Conservation (phyloP, 306 rosid genomes). For the Begonia peltatifolia region DNA sequence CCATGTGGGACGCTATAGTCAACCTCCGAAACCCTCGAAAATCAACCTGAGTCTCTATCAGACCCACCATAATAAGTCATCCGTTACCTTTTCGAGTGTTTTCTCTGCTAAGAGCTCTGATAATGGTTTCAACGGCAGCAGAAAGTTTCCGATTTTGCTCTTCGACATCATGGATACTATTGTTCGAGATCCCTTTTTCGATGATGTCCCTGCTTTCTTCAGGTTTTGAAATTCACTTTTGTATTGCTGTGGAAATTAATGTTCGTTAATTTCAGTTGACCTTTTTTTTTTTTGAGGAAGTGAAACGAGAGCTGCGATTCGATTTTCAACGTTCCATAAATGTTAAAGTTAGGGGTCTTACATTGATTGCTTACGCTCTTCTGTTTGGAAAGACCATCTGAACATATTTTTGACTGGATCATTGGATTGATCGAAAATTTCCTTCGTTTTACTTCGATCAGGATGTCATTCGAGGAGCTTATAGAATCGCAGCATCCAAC, state of each 20-base stretch:
- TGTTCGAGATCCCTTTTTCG: slow-evolving; percentile 90
- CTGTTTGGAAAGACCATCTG: background rate
- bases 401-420: background rate
- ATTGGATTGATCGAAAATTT: no score
- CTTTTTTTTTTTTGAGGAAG: background rate
- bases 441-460: slow-evolving; percentile 10
- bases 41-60: slow-evolving; percentile 3
- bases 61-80: background rate
- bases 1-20: background rate
- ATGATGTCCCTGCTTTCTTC: slow-evolving; percentile 78
- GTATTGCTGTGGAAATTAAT: no score
- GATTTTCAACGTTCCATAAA: no score
- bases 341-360: no score
- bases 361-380: no score
- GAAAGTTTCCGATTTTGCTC: slow-evolving; percentile 68
- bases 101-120: slow-evolving; percentile 2
- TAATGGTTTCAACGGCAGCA: background rate
- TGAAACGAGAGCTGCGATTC: no score
- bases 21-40: background rate
- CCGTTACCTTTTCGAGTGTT: slow-evolving; percentile 7
- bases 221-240: slow-evolving; percentile 14
- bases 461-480: slow-evolving; percentile 70
- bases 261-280: no score
- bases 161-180: slow-evolving; percentile 90
- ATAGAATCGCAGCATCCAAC: slow-evolving; percentile 73